Evolutionary conservation across 2,329 filamentous ascomycete genomes (phyloP).

Genomic region (Pseudogymnoascus sp.): DNA sequence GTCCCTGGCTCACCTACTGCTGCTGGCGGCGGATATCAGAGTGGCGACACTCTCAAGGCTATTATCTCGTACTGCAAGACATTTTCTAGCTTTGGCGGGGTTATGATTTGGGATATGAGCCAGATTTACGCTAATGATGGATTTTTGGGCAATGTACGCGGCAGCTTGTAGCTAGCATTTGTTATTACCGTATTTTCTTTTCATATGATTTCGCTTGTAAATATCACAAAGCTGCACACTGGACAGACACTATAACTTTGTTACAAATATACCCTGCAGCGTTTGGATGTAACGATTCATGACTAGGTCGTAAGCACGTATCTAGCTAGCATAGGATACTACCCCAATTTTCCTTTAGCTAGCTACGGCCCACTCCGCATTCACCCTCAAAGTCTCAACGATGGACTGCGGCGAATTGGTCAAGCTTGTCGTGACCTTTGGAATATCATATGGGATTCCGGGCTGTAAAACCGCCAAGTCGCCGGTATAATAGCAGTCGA

Average conservation of each 20-base stretch:
- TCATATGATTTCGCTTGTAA: slow-evolving; percentile 9
- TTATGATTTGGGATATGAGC: slow-evolving; percentile 62
- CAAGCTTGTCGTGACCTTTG: background rate
- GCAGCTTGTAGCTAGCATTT: slow-evolving; percentile 26
- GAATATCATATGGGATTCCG: background rate
- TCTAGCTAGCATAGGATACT: background rate
- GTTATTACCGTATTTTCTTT: slow-evolving; percentile 2
- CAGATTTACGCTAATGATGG: slow-evolving; percentile 51
- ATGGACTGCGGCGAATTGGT: background rate
- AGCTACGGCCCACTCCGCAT: background rate
- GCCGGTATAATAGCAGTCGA: background rate
- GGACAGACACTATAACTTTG: slow-evolving; percentile 7
- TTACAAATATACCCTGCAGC: background rate
- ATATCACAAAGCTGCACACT: background rate
- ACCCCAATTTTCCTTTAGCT: background rate
- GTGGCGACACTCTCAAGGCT: slow-evolving; percentile 36
- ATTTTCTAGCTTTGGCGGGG: slow-evolving; percentile 54
- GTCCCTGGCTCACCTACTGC: slow-evolving; percentile 40
- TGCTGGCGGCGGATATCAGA: slow-evolving; percentile 49
- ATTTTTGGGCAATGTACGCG: slow-evolving; percentile 39
- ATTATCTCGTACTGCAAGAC: slow-evolving; percentile 46
- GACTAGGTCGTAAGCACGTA: background rate
- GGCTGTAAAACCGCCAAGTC: background rate
- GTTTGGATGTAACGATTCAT: background rate
- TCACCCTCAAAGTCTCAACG: background rate